These are phyloP conservation scores for Carallia pectinifolia DNA, from an alignment of 345 rosid species.

Conservation along the genomic window DNA sequence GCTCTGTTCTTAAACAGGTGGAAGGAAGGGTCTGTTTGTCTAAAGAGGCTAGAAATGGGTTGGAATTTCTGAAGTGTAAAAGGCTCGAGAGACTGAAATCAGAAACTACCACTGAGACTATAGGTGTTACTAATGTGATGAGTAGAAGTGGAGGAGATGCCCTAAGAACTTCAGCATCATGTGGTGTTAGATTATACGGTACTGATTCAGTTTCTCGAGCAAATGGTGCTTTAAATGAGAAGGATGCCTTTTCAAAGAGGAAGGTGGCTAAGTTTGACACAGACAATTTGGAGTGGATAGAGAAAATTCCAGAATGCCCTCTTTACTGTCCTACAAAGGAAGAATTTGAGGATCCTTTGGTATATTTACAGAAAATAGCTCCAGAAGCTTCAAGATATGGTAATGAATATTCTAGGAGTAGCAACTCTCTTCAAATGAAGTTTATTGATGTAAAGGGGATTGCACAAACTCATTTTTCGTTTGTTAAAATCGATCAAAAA, in stretches of 20 bases:
- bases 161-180: constrained; percentile 69
- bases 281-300: constrained; percentile 81
- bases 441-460: too few species aligned
- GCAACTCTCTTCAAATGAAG: background rate
- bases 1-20: constrained; percentile 53
- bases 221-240: constrained; percentile 41
- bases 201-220: constrained; percentile 39
- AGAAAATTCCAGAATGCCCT: constrained; percentile 89
- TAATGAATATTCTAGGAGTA: constrained; percentile 28
- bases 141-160: constrained; percentile 91
- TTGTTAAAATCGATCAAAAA: too few species aligned
- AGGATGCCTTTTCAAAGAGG: constrained; percentile 50
- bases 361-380: constrained; percentile 84
- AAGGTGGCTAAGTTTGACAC: constrained; percentile 71
- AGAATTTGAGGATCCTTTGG: constrained; percentile 95
- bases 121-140: constrained; percentile 42
- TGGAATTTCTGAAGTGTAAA: constrained; percentile 78
- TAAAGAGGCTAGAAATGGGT: constrained; percentile 64
- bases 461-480: too few species aligned
- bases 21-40: constrained; percentile 82
- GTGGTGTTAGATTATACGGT: constrained; percentile 71
- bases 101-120: constrained; percentile 42
- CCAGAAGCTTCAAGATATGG: constrained; percentile 97
- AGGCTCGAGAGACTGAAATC: constrained; percentile 75
- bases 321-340: constrained; percentile 85